Conservation (phyloP, 139 green algal genomes). For the Raphidocelis subcapitata region DNA sequence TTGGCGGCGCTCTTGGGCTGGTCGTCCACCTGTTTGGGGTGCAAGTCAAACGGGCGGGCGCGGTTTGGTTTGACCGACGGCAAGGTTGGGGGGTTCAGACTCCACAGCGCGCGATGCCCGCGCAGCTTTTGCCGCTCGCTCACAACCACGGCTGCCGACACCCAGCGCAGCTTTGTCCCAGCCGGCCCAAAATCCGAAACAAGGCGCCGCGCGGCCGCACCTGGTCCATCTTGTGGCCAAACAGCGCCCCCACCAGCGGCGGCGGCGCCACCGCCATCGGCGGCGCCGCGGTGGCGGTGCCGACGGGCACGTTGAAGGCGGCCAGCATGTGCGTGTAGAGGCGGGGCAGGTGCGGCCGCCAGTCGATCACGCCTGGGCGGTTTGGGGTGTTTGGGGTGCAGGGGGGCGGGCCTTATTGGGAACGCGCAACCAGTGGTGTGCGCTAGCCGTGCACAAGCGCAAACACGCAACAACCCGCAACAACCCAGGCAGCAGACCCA, state of each 20-base stretch:
- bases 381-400: not conserved
- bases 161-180: no score
- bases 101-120: no score
- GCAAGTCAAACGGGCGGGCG: not conserved
- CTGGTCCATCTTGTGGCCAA: slow-evolving; percentile 23
- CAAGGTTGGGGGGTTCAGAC: no score
- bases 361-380: slow-evolving; percentile 65
- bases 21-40: slow-evolving; percentile 23
- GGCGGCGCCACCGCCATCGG: slow-evolving; percentile 31
- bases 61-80: no score
- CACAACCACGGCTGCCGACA: no score
- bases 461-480: not conserved
- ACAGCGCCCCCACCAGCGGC: slow-evolving; percentile 2
- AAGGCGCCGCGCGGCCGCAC: slow-evolving; percentile 25
- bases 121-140: no score
- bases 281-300: slow-evolving; percentile 39
- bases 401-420: not conserved
- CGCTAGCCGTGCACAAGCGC: no score
- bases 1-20: slow-evolving; percentile 27
- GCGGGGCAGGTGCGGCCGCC: slow-evolving; percentile 44
- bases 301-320: slow-evolving; percentile 78
- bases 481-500: no score
- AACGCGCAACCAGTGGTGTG: slow-evolving; percentile 1
- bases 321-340: slow-evolving; percentile 62
- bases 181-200: no score